Conservation (phyloP, 129 eudicot genomes). For the Flaveria robusta region DNA sequence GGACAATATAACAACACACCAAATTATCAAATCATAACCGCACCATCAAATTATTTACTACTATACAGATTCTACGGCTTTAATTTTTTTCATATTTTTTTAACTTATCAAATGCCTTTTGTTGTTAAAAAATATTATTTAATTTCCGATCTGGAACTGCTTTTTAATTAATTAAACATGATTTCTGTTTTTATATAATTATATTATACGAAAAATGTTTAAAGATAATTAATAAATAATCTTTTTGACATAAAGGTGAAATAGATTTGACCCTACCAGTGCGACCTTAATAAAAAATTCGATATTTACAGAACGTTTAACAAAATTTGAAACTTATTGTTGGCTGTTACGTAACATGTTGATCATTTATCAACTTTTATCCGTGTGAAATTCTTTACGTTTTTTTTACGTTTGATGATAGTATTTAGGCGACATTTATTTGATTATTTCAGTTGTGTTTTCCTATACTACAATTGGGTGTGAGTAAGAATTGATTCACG, state of each 20-base stretch:
- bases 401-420: no score
- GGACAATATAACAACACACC: background rate
- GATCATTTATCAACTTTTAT: no score
- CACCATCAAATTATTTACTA: background rate
- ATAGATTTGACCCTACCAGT: background rate
- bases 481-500: no score
- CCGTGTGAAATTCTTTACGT: no score
- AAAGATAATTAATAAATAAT: background rate
- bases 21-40: background rate
- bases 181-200: background rate
- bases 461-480: no score
- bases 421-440: no score
- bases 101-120: background rate
- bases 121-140: background rate
- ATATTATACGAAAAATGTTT: background rate
- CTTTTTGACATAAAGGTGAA: slow-evolving; percentile 1
- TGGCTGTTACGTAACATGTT: no score
- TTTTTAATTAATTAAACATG: background rate
- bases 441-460: no score
- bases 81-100: background rate
- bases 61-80: background rate
- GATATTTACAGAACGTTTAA: background rate
- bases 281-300: background rate
- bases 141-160: background rate
- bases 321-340: background rate